Percentiles rank a stretch among this genome's conserved stretches.
Evolutionary conservation across 495 filamentous ascomycete genomes (phyloP).

Genomic region (Trichoderma erinaceum): DNA sequence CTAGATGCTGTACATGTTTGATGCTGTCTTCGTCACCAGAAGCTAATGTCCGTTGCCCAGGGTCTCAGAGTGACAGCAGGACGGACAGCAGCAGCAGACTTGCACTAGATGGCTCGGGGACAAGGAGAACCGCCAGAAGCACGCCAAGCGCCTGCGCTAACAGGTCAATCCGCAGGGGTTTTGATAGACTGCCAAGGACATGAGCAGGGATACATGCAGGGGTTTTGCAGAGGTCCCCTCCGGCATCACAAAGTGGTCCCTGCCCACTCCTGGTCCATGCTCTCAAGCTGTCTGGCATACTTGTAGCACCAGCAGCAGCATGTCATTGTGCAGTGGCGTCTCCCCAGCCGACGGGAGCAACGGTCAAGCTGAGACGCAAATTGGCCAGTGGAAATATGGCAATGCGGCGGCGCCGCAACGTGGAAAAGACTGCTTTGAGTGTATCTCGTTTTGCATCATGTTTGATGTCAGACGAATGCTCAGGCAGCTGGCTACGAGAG

Average conservation of each 20-base stretch:
- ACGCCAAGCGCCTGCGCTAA: constrained; percentile 7
- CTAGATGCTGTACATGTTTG: constrained; percentile 1
- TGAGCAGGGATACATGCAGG: constrained; percentile 6
- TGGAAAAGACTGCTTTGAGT: background rate
- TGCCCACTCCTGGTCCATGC: background rate
- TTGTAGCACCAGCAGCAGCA: background rate
- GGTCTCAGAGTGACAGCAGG: constrained; percentile 1
- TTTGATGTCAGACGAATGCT: background rate
- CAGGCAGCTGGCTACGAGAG: background rate
- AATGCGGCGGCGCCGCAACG: background rate
- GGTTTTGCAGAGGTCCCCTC: constrained; percentile 1
- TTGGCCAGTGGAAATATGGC: background rate
- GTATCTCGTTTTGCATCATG: background rate
- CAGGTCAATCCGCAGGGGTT: background rate
- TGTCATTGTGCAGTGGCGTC: constrained; percentile 5
- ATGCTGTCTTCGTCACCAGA: background rate
- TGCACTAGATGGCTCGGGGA: background rate
- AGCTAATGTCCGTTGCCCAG: background rate
- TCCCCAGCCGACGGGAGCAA: constrained; percentile 1
- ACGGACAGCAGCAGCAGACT: background rate
- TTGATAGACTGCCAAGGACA: background rate
- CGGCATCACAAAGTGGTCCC: background rate
- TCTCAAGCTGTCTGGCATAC: background rate
- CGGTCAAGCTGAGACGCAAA: constrained; percentile 2
- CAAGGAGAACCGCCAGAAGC: background rate